Percentiles rank a stretch among this genome's conserved stretches.
These are phyloP conservation scores for Candida chilensis DNA, from an alignment of 805 yeast species.

Conservation along the genomic window DNA sequence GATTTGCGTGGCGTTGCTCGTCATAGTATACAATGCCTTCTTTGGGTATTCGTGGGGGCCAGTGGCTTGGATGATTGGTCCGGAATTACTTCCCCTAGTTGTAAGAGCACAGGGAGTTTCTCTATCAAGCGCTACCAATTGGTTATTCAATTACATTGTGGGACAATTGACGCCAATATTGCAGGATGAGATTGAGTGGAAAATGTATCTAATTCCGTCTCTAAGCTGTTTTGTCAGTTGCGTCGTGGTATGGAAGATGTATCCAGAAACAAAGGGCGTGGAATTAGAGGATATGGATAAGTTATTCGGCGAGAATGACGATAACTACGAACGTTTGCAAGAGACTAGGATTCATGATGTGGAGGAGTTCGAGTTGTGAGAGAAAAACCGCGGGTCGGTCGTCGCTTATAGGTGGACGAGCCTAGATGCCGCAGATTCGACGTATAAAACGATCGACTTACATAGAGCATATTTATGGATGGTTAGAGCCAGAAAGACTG, in stretches of 20 bases:
- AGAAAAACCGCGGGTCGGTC: background rate
- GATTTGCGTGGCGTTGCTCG: constrained; percentile 26
- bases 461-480: background rate
- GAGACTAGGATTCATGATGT: too few relatives aligned
- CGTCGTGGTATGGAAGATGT: constrained; percentile 20
- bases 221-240: constrained; percentile 23
- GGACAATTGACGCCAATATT: constrained; percentile 34
- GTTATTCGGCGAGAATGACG: constrained; percentile 16
- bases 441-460: background rate
- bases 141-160: constrained; percentile 34
- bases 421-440: background rate
- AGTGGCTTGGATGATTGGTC: constrained; percentile 31
- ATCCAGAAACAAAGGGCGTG: constrained; percentile 35
- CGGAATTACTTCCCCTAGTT: constrained; percentile 32
- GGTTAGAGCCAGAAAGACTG: background rate
- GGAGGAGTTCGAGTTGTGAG: background rate
- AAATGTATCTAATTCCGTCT: constrained; percentile 29
- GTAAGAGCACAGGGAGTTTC: constrained; percentile 34
- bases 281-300: constrained; percentile 32
- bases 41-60: constrained; percentile 41
- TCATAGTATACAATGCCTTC: constrained; percentile 29
- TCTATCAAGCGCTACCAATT: constrained; percentile 32
- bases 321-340: background rate
- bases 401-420: background rate
- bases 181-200: constrained; percentile 29